These are phyloP conservation scores for Rhizopogon vulgaris DNA, from an alignment of 768 basidiomycete genomes.

Conservation along the genomic window DNA sequence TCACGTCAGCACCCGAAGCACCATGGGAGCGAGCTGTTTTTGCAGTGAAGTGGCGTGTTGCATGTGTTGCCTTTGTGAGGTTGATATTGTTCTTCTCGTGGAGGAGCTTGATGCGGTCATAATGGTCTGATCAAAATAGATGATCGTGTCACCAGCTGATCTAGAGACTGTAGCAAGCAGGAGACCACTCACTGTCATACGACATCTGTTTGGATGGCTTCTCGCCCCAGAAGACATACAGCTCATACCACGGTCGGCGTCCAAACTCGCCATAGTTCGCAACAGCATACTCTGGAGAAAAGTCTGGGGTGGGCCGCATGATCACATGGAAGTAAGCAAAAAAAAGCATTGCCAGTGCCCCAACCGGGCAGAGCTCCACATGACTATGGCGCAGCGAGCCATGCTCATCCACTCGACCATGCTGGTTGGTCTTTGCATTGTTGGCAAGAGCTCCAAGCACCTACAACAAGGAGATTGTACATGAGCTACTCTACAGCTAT, in stretches of 20 bases:
- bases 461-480: too few relatives aligned
- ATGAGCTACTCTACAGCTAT: too few relatives aligned
- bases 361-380: slow-evolving; percentile 25
- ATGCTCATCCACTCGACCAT: slow-evolving; percentile 28
- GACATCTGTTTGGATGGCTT: slow-evolving; percentile 14
- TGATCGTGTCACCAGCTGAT: too few relatives aligned
- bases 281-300: too few relatives aligned
- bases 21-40: slow-evolving; percentile 23
- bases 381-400: slow-evolving; percentile 21
- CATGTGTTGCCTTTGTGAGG: slow-evolving; percentile 28
- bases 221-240: slow-evolving; percentile 18
- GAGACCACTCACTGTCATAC: slow-evolving; percentile 22
- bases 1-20: slow-evolving; percentile 18
- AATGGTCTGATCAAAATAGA: slow-evolving; percentile 18
- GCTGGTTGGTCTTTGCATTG: slow-evolving; percentile 27
- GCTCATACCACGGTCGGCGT: too few relatives aligned
- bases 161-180: neutral
- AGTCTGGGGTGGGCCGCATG: too few relatives aligned
- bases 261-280: too few relatives aligned
- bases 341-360: too few relatives aligned
- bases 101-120: slow-evolving; percentile 17
- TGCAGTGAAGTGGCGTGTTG: slow-evolving; percentile 21
- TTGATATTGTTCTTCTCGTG: slow-evolving; percentile 16
- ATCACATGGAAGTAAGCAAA: too few relatives aligned
- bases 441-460: too few relatives aligned